phyloP scores from a whole-genome alignment of 768 basidiomycete species.

The Fomitopsis serialis region DNA sequence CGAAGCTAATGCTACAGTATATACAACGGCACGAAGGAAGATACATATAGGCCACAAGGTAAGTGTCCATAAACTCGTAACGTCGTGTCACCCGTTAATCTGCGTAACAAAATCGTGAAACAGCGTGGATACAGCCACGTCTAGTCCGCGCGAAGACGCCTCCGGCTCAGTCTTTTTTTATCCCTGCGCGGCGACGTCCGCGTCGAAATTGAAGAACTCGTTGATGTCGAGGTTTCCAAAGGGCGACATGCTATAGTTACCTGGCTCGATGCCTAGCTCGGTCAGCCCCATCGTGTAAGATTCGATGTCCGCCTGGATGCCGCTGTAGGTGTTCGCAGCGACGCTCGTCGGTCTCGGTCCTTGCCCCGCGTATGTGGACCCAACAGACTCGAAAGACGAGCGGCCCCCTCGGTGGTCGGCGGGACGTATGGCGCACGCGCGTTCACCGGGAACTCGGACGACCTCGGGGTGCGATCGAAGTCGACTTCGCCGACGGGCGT shows the following conservation, averaged over 20 bases:
- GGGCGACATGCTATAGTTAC: slow-evolving; percentile 14
- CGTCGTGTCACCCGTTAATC: not conserved
- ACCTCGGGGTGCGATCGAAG: slow-evolving; percentile 16
- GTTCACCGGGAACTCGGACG: not conserved
- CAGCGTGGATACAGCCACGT: too few species aligned
- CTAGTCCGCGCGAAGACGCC: too few species aligned
- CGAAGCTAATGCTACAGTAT: too few species aligned
- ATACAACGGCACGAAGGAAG: not conserved
- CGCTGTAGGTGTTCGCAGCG: slow-evolving; percentile 1
- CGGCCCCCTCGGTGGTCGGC: not conserved
- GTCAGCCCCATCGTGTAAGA: slow-evolving; percentile 18
- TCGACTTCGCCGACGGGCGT: slow-evolving; percentile 5
- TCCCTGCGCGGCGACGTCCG: not conserved
- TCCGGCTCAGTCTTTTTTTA: not conserved
- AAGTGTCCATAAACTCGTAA: not conserved
- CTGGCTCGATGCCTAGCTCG: slow-evolving; percentile 17
- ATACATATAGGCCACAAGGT: not conserved
- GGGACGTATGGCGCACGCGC: not conserved
- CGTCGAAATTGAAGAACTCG: slow-evolving; percentile 11
- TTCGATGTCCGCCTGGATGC: slow-evolving; percentile 14
- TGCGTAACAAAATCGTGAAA: too few species aligned
- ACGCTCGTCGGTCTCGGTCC: not conserved
- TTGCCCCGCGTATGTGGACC: not conserved
- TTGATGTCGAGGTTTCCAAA: slow-evolving; percentile 17
- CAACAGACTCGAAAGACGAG: not conserved